Base-by-base conservation (phyloP, 352 stramenopile species). In the Phytophthora rubi region DNA sequence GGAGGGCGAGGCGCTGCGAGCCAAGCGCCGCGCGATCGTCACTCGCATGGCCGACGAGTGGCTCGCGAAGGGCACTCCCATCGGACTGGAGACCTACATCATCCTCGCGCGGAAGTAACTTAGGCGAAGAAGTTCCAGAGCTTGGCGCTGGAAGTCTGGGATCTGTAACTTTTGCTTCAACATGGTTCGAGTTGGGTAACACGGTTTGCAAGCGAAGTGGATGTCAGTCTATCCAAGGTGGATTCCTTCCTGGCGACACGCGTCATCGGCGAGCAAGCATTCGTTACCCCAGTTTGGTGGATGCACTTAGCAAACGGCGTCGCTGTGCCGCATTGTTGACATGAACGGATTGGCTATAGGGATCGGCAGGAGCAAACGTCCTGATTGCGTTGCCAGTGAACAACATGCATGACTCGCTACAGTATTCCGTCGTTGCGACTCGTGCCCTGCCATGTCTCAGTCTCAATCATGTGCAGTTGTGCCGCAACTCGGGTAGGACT, bases 81-180 rank as follows among this genome's bases (percentile, higher is more conserved):
- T 90, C 49, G 82, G 80, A 1, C 61, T 88, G 28, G 82, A 90
- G 62, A 80, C 74, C 18, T 87, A 85, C 59, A 72, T 90, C 59
- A 78, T 90, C 30, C 32, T 89, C 4, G 78, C 80, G 9, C 76
- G 62, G 49, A 72, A 73, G 32, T 82, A 65, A 33, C 16, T 12
- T 57, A 56, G 21, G 42, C 1, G 33, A 39, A 39, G 35, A 42
- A 42, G 35, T 51, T 30, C 44, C 30, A 53, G 32, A 68, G 23
- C 37, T 8, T 21, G 32, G 54, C 60, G 57, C 16, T 48, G 60
- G 44, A 13, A 45, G 13, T 57, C 52, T 57, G 35, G n/a, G 56
- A 51, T 42, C 55, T 65, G 32, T 55, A 60, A 59, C 35, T 55
- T 53, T 64, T 42, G 26, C 53, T 70, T 70, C 54, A 70, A 70